phyloP scores from a whole-genome alignment of 345 rosid species.

The Aurinia saxatilis region DNA sequence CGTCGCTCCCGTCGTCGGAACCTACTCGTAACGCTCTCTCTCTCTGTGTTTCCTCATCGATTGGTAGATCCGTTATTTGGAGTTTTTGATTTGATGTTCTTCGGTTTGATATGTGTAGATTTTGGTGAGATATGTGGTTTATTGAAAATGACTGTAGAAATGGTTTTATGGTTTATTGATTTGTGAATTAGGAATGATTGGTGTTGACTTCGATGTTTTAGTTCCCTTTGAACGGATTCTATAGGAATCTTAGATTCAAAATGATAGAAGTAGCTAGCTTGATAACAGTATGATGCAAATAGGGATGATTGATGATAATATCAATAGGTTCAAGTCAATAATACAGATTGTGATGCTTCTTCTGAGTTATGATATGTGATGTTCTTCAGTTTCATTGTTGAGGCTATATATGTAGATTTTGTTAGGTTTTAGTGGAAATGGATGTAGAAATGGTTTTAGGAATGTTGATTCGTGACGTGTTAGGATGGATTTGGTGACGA shows the following conservation, averaged over 20 bases:
- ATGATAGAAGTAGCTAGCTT: not conserved
- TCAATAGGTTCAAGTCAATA: not conserved
- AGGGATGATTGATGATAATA: not conserved
- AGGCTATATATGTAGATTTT: not conserved
- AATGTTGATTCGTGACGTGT: not conserved
- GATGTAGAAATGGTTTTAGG: not conserved
- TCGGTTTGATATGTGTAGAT: not conserved
- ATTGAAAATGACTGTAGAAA: not conserved
- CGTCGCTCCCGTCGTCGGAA: slow-evolving; percentile 58
- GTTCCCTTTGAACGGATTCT: not conserved
- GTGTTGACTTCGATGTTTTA: not conserved
- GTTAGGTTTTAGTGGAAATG: not conserved
- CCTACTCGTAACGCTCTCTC: slow-evolving; percentile 39
- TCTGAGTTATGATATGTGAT: no score
- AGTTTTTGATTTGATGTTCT: not conserved
- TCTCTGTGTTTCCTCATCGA: not conserved
- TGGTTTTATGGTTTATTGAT: not conserved
- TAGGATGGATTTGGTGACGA: not conserved
- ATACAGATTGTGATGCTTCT: not conserved
- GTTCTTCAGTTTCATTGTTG: no score
- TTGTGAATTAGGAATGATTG: not conserved
- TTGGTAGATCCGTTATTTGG: not conserved
- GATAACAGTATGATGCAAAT: no score
- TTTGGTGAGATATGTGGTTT: not conserved
- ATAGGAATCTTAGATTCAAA: not conserved